Base-by-base conservation (phyloP, 2,329 filamentous ascomycete species). In the Paramyrothecium roridum region DNA sequence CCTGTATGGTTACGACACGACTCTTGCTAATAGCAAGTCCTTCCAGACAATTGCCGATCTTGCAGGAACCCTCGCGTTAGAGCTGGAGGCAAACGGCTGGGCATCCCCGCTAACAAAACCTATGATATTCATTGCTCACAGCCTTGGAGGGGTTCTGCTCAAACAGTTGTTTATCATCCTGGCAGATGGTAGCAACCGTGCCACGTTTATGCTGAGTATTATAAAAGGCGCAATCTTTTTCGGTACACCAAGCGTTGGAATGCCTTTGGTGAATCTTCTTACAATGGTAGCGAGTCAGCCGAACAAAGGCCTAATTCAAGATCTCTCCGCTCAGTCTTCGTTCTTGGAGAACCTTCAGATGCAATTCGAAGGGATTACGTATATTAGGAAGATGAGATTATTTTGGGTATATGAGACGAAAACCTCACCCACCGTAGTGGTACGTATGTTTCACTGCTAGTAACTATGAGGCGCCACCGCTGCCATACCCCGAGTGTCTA, bases 1-100 rank as follows among this genome's bases (percentile, higher is more conserved):
- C 16, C 48, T 58, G 2, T 58, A 54, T 19, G 56, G 54, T 17
- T 56, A 58, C n/a, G 52, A 58, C 16, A 20, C 47, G 11, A 26
- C 19, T 12, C 47, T 49, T 7, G 21, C 19, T 11, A 26, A 13
- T 8, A 26, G 47, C n/a, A 49, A 16, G 10, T 49, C 47, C 6
- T 49, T 22, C 22, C 47, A 49, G 21, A 22, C 47, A 10, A 49
- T 49, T 22, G 21, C 8, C n/a, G 19, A 49, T 22, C 17, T 49
- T n/a, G 47, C 19, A 10, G 19, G 17, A 6, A 26, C 19, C 7
- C 22, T 49, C 21, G n/a, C 26, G 19, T 22, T 20, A 10, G 17
- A 49, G n/a, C 47, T 49, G 10, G 12, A 26, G n/a, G 22, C 47
- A 10, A 22, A 22, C 10, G 47, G 47, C 19, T 49, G 47, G 47